Evolutionary conservation across 1,284 basidiomycete genomes (phyloP).

Genomic region (Moesziomyces globuligerus): DNA sequence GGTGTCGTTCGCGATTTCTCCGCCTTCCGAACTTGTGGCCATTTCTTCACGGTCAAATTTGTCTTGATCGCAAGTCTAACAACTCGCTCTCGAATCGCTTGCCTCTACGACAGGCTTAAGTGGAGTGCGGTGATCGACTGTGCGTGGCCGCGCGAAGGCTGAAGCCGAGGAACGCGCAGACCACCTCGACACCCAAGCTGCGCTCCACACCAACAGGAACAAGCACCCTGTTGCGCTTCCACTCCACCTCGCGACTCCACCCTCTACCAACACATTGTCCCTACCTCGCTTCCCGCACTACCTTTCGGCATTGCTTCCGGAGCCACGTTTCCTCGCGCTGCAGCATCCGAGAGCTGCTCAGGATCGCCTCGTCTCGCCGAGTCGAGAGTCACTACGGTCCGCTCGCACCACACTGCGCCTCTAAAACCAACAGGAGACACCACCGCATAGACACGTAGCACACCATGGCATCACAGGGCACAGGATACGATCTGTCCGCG

Average conservation of each 20-base stretch:
- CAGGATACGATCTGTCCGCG: conserved; percentile 97
- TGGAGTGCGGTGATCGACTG: conserved; percentile 25
- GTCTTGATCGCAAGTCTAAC: neutral
- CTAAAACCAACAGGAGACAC: too few species aligned
- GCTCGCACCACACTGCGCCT: too few species aligned
- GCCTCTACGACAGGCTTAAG: neutral
- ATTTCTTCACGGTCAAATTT: too few species aligned
- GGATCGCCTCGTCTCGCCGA: too few species aligned
- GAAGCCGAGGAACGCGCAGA: conserved; percentile 23
- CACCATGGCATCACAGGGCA: conserved; percentile 93
- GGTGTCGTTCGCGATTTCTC: neutral
- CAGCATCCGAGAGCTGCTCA: too few species aligned
- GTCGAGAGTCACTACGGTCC: too few species aligned
- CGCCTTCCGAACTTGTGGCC: neutral
- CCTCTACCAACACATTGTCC: neutral
- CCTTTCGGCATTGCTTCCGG: too few species aligned
- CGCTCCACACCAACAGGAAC: conserved; percentile 11
- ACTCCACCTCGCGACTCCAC: neutral
- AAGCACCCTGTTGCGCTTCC: neutral
- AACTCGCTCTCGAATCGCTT: neutral
- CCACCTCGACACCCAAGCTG: conserved; percentile 8
- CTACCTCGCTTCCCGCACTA: too few species aligned
- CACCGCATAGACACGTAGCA: neutral
- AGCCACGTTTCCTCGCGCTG: too few species aligned
- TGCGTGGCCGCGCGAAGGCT: conserved; percentile 10